Evolutionary conservation across 805 yeast species (phyloP).

Genomic region (Sugiyamaella valdiviana): DNA sequence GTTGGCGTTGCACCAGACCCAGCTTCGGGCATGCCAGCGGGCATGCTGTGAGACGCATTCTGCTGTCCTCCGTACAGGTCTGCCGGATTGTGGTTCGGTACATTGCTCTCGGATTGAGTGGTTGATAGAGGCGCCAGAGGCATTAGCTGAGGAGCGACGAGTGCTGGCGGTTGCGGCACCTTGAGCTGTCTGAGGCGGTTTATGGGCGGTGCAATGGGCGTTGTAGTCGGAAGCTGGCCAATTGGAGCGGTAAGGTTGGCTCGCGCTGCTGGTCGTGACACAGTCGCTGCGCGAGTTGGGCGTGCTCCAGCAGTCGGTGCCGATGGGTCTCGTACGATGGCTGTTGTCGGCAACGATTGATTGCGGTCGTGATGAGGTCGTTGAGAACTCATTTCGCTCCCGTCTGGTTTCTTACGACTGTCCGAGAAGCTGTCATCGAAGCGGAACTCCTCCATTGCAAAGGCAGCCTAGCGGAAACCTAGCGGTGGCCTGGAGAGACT

Average conservation of each 20-base stretch:
- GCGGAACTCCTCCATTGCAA: neutral
- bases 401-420: neutral
- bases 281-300: constrained; percentile 21
- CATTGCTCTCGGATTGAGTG: too few species aligned
- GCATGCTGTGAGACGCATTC: too few species aligned
- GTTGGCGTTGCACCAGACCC: too few species aligned
- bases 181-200: neutral
- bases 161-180: too few species aligned
- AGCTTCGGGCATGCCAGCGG: too few species aligned
- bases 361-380: constrained; percentile 21
- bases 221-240: neutral
- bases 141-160: too few species aligned
- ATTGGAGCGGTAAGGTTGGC: constrained; percentile 2
- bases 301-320: neutral
- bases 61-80: too few species aligned
- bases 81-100: too few species aligned
- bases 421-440: neutral
- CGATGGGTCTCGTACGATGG: constrained; percentile 1
- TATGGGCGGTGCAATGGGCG: constrained; percentile 4
- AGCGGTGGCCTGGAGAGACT: too few species aligned
- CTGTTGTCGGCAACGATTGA: constrained; percentile 22
- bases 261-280: constrained; percentile 12
- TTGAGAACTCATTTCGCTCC: neutral
- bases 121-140: too few species aligned
- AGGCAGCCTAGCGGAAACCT: too few species aligned